These are phyloP conservation scores for Fomitiporia mediterranea DNA, from an alignment of 1,284 basidiomycete species.

Conservation along the genomic window DNA sequence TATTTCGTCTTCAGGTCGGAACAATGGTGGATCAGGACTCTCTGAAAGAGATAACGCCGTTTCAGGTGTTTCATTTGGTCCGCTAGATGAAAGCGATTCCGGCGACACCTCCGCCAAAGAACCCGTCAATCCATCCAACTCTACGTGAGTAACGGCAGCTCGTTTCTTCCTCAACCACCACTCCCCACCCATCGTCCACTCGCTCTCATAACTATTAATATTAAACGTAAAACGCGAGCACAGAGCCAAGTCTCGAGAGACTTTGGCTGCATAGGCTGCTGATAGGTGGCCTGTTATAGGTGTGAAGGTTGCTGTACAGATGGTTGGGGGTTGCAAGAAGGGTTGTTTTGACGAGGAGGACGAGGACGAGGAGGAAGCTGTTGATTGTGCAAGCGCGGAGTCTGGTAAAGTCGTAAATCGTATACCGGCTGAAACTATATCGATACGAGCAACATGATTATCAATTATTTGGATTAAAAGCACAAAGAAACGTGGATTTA, in stretches of 20 bases:
- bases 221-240: conserved; percentile 96
- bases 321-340: conserved; percentile 79
- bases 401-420: conserved; percentile 89
- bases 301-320: conserved; percentile 91
- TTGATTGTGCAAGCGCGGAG: conserved; percentile 22
- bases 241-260: conserved; percentile 82
- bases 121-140: conserved; percentile 4
- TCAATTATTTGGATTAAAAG: background rate
- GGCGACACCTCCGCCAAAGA: conserved; percentile 18
- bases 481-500: conserved; percentile 29
- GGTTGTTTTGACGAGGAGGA: conserved; percentile 31
- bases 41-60: conserved; percentile 11
- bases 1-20: conserved; percentile 41
- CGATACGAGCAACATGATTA: conserved; percentile 13
- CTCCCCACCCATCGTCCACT: conserved; percentile 92
- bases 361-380: conserved; percentile 35
- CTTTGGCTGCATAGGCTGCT: conserved; percentile 85
- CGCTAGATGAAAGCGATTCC: conserved; percentile 3
- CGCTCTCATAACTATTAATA: conserved; percentile 93
- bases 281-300: conserved; percentile 96
- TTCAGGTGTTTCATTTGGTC: conserved; percentile 8
- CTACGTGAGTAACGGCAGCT: conserved; percentile 1
- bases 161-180: conserved; percentile 75
- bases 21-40: conserved; percentile 19
- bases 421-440: conserved; percentile 88